Evolutionary conservation across 352 stramenopile species (phyloP).

Genomic region (Pythium rhizo-oryzae): DNA sequence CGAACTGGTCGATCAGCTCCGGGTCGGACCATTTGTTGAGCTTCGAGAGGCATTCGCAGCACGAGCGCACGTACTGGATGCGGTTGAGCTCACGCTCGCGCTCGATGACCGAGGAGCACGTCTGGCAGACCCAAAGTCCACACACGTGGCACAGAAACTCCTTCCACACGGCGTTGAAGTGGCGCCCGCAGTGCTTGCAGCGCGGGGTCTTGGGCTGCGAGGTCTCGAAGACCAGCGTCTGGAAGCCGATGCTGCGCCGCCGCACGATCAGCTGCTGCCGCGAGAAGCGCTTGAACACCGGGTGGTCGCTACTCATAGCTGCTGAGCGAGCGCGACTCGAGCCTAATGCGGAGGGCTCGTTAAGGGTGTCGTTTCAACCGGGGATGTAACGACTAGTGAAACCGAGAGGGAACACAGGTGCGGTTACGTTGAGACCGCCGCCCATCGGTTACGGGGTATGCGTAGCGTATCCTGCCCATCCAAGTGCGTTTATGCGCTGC

Average conservation of each 20-base stretch:
- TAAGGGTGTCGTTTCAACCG: not conserved
- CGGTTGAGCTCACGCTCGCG: slow-evolving; percentile 46
- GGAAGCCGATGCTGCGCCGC: slow-evolving; percentile 51
- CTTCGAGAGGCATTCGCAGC: slow-evolving; percentile 43
- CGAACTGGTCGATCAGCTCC: slow-evolving; percentile 36
- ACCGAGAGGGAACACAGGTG: not conserved
- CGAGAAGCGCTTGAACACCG: slow-evolving; percentile 55
- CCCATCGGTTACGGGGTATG: no score
- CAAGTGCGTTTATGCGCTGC: no score
- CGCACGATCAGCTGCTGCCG: slow-evolving; percentile 53
- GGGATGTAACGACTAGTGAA: not conserved
- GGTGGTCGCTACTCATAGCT: slow-evolving; percentile 40
- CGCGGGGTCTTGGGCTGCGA: slow-evolving; percentile 12
- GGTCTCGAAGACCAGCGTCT: slow-evolving; percentile 41
- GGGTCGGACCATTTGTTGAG: slow-evolving; percentile 57
- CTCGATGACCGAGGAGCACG: slow-evolving; percentile 60
- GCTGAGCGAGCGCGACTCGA: no score
- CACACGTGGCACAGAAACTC: slow-evolving; percentile 55
- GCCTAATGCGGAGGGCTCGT: no score
- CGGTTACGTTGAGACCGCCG: no score
- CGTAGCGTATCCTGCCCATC: no score
- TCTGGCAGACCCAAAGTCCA: slow-evolving; percentile 49
- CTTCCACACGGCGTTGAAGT: slow-evolving; percentile 54
- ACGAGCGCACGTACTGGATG: slow-evolving; percentile 57
- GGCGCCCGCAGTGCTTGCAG: slow-evolving; percentile 49